Base-by-base conservation (phyloP, 2,329 filamentous ascomycete species). In the Paraphoma sp. region DNA sequence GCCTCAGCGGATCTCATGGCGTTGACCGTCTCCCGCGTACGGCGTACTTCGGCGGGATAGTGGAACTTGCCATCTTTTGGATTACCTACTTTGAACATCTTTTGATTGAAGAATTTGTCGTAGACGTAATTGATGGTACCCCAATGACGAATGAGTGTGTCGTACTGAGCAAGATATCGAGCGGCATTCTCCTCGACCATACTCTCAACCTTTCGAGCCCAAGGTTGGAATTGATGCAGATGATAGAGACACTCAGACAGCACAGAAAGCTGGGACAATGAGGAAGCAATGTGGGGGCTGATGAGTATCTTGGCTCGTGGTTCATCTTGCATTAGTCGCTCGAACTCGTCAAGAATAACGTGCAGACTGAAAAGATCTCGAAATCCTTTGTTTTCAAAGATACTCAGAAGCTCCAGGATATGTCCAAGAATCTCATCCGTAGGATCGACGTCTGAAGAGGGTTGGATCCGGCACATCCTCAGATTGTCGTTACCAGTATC, bases 31-130 rank as follows among this genome's bases (percentile, higher is more conserved):
- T 78, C 76, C 42, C 73, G 75, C 1, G 74, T 84, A 1, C 76
- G 76, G 6, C 75, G 79, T 60, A 82, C 84, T 1, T 80, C 75
- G 6, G 76, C 76, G 51, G 80, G 84, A 77, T 79, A 86, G 36
- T 54, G 53, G 6, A 57, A 57, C 10, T 46, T 53, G 6, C 28
- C 43, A 6, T 49, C 44, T 11, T 31, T 43, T 23, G 36, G 29
- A 12, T 30, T 51, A 5, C 41, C 42, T 1, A 33, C 33, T 49
- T 45, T 31, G 43, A 48, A 33, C 17, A 29, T 31, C 10, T 23
- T n/a, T 23, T 3, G 46, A 28, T 16, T 28, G 17, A 5, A 11
- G 48, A 44, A 33, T 6, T 45, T 36, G 14, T 42, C 10, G 5
- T 31, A 7, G 31, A 46, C 0, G 9, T 42, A 11, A 8, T 52